Conservation (phyloP, 306 rosid species). For the Gillenia trifoliata region DNA sequence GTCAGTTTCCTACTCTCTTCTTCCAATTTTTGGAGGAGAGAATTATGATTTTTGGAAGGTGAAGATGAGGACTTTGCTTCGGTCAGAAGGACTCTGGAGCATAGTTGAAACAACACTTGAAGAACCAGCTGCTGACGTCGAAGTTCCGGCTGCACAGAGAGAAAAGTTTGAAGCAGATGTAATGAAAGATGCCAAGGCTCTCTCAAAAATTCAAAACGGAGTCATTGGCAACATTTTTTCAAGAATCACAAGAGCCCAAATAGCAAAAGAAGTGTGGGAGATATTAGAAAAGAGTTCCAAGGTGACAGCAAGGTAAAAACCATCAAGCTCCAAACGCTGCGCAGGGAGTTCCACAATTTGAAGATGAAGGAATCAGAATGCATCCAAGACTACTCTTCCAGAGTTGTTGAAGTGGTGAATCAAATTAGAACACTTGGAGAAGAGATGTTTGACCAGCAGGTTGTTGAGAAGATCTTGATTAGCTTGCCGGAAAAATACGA, state of each 20-base stretch:
- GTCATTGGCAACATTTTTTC: not conserved
- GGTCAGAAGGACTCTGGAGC: not conserved
- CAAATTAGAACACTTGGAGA: constrained; percentile 9
- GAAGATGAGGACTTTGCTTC: not conserved
- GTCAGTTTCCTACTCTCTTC: not conserved
- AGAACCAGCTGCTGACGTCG: not conserved
- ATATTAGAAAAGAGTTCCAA: constrained; percentile 1
- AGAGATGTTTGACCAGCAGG: not conserved
- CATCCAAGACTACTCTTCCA: not conserved
- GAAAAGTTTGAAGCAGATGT: too few species aligned
- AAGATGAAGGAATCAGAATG: not conserved
- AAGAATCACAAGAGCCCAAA: not conserved
- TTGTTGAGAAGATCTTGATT: not conserved
- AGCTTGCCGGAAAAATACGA: not conserved
- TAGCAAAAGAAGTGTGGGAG: constrained; percentile 5
- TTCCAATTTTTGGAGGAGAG: not conserved
- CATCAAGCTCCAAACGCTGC: not conserved
- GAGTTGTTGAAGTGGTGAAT: not conserved
- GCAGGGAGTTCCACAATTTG: not conserved
- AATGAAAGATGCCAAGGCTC: not conserved
- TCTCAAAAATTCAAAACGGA: not conserved
- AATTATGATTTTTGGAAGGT: not conserved
- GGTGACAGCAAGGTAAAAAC: not conserved
- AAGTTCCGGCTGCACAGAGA: too few species aligned
- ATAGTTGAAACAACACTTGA: too few species aligned